Conservation (phyloP, 2,329 filamentous ascomycete genomes). For the Fusarium virguliforme region DNA sequence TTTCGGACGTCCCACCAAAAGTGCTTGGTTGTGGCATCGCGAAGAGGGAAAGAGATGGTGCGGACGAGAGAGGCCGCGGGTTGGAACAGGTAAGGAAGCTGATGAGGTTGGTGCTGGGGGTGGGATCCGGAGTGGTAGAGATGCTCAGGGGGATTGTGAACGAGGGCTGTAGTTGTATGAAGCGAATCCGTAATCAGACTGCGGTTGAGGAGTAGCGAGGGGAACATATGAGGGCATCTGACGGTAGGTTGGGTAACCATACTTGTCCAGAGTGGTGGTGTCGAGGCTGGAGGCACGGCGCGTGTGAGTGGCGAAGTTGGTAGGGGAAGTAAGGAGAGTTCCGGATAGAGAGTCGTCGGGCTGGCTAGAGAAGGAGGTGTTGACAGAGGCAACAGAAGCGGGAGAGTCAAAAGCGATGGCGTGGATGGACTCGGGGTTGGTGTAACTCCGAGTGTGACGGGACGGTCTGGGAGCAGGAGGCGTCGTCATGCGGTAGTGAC, state of each 20-base stretch:
- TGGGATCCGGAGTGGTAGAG: slow-evolving; percentile 61
- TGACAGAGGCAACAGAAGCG: slow-evolving; percentile 50
- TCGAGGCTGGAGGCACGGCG: slow-evolving; percentile 80
- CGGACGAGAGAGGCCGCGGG: slow-evolving; percentile 87
- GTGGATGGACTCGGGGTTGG: slow-evolving; percentile 72
- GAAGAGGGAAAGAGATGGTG: slow-evolving; percentile 79
- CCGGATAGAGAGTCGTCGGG: slow-evolving; percentile 51
- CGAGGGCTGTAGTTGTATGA: slow-evolving; percentile 61
- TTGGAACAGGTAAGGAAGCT: slow-evolving; percentile 85
- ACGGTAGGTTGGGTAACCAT: slow-evolving; percentile 88
- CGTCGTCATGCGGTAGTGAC: slow-evolving; percentile 56
- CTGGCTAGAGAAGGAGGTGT: slow-evolving; percentile 60
- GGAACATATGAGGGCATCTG: slow-evolving; percentile 71
- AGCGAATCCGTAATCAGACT: slow-evolving; percentile 62
- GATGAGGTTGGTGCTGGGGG: slow-evolving; percentile 78
- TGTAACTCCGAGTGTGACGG: slow-evolving; percentile 72
- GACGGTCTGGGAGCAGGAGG: slow-evolving; percentile 54
- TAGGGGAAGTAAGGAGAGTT: slow-evolving; percentile 78
- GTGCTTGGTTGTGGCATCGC: slow-evolving; percentile 80
- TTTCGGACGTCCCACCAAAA: slow-evolving; percentile 98
- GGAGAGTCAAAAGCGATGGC: slow-evolving; percentile 54
- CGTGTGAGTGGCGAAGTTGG: slow-evolving; percentile 66
- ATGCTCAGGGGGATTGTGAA: slow-evolving; percentile 64
- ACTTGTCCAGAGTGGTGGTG: slow-evolving; percentile 75
- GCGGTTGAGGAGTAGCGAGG: slow-evolving; percentile 39